phyloP scores from a whole-genome alignment of 2,329 filamentous ascomycete genomes.

The Monosporascus cannonballus region DNA sequence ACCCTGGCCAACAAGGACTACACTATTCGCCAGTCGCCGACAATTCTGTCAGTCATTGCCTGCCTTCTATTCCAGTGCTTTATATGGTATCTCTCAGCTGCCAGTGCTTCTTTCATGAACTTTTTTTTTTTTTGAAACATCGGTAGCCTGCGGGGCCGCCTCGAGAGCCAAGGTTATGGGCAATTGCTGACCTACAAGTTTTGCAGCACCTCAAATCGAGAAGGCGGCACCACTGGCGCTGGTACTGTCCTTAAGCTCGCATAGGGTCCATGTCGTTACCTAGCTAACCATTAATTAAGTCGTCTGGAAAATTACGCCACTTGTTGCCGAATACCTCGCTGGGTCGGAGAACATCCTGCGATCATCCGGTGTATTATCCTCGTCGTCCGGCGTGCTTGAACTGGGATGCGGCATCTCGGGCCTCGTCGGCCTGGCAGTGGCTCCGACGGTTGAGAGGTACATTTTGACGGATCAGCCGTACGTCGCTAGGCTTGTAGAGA shows the following conservation, averaged over 20 bases:
- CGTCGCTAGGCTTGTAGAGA: slow-evolving; percentile 67
- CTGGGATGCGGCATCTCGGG: slow-evolving; percentile 85
- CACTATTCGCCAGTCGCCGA: slow-evolving; percentile 75
- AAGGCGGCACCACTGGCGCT: slow-evolving; percentile 45
- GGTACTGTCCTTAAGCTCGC: slow-evolving; percentile 24
- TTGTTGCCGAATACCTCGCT: slow-evolving; percentile 75
- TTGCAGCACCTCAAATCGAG: slow-evolving; percentile 1
- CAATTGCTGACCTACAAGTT: slow-evolving; percentile 27
- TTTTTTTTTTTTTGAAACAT: neutral
- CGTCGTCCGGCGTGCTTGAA: slow-evolving; percentile 62
- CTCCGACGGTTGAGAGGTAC: slow-evolving; percentile 56
- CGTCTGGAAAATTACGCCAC: slow-evolving; percentile 85
- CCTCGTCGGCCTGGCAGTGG: slow-evolving; percentile 65
- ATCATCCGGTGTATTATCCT: slow-evolving; percentile 43
- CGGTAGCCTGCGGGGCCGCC: neutral
- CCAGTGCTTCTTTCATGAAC: neutral
- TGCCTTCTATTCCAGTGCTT: neutral
- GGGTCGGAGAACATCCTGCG: slow-evolving; percentile 58
- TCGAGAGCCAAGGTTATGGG: slow-evolving; percentile 40
- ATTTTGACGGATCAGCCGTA: slow-evolving; percentile 86
- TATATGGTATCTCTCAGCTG: slow-evolving; percentile 31
- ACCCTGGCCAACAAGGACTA: slow-evolving; percentile 64
- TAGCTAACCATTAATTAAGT: slow-evolving; percentile 40
- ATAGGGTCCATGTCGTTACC: neutral
- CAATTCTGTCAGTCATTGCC: slow-evolving; percentile 47